Evolutionary conservation across 202 grass and related monocot species (phyloP).

Genomic region (Digitaria exilis): DNA sequence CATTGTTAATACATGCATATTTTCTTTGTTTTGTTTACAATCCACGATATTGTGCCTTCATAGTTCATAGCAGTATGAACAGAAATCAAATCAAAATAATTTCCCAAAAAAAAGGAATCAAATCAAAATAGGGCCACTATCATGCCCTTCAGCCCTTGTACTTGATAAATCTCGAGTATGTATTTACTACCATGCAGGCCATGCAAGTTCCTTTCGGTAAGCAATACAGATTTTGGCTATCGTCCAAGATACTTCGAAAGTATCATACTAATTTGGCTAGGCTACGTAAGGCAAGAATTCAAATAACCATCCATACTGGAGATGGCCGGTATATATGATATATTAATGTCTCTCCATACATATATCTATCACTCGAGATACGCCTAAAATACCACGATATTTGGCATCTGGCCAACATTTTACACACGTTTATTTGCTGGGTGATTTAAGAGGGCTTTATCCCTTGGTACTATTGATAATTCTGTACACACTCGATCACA

Average conservation of each 20-base stretch:
- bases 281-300: not conserved
- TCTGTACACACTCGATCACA: not conserved
- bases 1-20: too few species aligned
- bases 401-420: not conserved
- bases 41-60: too few species aligned
- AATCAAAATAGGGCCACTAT: too few species aligned
- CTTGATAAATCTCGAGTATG: too few species aligned
- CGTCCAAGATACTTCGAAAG: not conserved
- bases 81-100: too few species aligned
- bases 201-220: not conserved
- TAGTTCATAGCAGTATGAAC: too few species aligned
- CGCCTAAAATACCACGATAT: not conserved
- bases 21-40: too few species aligned
- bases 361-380: not conserved
- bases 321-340: not conserved
- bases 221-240: not conserved
- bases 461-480: not conserved
- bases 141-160: too few species aligned
- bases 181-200: not conserved
- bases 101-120: too few species aligned
- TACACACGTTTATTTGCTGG: not conserved
- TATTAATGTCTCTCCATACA: not conserved
- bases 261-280: not conserved
- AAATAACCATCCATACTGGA: not conserved
- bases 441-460: not conserved